phyloP scores from a whole-genome alignment of 306 rosid genomes.

The Alnus glutinosa region DNA sequence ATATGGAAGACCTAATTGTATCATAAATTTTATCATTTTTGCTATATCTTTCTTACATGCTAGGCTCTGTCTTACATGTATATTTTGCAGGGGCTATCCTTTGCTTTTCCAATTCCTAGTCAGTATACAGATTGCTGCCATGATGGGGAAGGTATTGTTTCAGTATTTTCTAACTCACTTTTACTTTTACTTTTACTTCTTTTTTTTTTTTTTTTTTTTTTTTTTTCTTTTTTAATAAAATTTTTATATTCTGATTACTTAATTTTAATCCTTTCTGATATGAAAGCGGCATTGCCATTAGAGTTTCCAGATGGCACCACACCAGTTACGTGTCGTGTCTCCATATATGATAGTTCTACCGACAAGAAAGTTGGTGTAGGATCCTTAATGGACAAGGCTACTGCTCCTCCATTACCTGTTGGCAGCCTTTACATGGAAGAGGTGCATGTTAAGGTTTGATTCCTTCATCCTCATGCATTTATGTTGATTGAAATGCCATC shows the following conservation, averaged over 20 bases:
- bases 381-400: slow-evolving; percentile 89
- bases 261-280: slow-evolving; percentile 27
- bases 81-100: slow-evolving; percentile 79
- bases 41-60: slow-evolving; percentile 3
- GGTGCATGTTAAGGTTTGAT: slow-evolving; percentile 89
- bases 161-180: slow-evolving; percentile 17
- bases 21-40: not conserved
- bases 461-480: slow-evolving; percentile 5
- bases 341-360: slow-evolving; percentile 82
- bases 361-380: slow-evolving; percentile 95
- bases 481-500: slow-evolving; percentile 9
- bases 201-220: no score
- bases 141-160: slow-evolving; percentile 76
- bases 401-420: slow-evolving; percentile 77
- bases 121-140: slow-evolving; percentile 86
- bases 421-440: slow-evolving; percentile 98
- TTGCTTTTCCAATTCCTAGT: slow-evolving; percentile 96
- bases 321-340: slow-evolving; percentile 94
- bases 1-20: slow-evolving; percentile 17
- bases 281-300: slow-evolving; percentile 78
- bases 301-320: slow-evolving; percentile 99
- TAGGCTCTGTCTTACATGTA: slow-evolving; percentile 22
- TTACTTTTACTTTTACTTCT: no score
- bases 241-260: slow-evolving; percentile 27
- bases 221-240: not conserved